Percentiles rank a stretch among this genome's conserved stretches.
Evolutionary conservation across 306 rosid genomes (phyloP).

Genomic region (Vigna radiata): DNA sequence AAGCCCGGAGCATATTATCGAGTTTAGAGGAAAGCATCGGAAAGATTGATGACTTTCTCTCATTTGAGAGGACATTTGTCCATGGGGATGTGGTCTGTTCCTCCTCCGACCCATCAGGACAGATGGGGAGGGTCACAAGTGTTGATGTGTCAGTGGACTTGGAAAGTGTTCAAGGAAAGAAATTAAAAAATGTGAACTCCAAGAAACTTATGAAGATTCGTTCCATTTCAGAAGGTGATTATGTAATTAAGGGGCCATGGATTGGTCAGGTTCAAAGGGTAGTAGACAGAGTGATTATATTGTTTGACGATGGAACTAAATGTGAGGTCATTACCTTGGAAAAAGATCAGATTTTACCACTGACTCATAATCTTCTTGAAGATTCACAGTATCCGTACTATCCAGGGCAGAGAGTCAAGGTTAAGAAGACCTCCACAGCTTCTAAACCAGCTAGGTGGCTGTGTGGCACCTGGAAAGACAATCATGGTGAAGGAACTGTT

Average conservation of each 20-base stretch:
- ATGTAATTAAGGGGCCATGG: constrained; percentile 84
- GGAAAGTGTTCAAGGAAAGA: constrained; percentile 69
- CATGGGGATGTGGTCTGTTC: constrained; percentile 83
- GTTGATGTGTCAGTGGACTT: constrained; percentile 77
- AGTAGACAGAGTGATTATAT: constrained; percentile 67
- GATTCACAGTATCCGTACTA: constrained; percentile 88
- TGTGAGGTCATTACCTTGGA: constrained; percentile 64
- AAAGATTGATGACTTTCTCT: constrained; percentile 88
- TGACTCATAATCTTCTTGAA: constrained; percentile 70
- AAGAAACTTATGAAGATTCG: constrained; percentile 72
- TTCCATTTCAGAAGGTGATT: constrained; percentile 83
- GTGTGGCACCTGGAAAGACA: constrained; percentile 80
- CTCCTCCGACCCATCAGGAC: constrained; percentile 77
- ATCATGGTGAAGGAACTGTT: constrained; percentile 77
- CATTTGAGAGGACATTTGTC: constrained; percentile 78
- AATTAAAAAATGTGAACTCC: constrained; percentile 68
- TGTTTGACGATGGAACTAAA: constrained; percentile 83
- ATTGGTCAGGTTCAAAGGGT: constrained; percentile 83
- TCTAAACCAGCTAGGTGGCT: constrained; percentile 80
- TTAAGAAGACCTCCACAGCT: constrained; percentile 62
- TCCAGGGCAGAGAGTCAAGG: constrained; percentile 93
- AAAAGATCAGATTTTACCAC: constrained; percentile 69
- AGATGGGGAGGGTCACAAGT: constrained; percentile 83
- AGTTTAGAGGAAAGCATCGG: constrained; percentile 93
- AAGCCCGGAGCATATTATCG: constrained; percentile 84